These are phyloP conservation scores for Penicillium brevicompactum DNA, from an alignment of 2,329 filamentous ascomycete genomes.

Conservation along the genomic window DNA sequence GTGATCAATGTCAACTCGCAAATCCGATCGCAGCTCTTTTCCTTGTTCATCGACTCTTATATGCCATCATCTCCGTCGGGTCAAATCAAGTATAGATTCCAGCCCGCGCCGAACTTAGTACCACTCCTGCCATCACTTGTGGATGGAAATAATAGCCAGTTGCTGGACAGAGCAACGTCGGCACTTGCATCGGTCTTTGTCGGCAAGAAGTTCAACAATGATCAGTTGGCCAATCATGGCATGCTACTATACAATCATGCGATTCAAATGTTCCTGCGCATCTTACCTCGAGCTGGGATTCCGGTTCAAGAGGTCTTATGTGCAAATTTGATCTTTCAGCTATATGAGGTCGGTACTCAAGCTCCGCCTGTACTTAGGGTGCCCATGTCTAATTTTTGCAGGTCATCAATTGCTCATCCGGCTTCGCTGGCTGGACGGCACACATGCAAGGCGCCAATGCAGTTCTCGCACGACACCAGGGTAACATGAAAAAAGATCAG, in stretches of 20 bases:
- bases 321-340: constrained; percentile 18
- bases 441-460: constrained; percentile 22
- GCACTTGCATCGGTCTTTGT: constrained; percentile 21
- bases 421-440: constrained; percentile 18
- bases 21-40: constrained; percentile 19
- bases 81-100: constrained; percentile 12
- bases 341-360: constrained; percentile 14
- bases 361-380: background rate
- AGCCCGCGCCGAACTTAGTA: constrained; percentile 8
- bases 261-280: constrained; percentile 13
- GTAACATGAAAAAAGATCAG: constrained; percentile 8
- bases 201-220: constrained; percentile 15
- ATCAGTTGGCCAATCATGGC: constrained; percentile 12
- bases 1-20: constrained; percentile 19
- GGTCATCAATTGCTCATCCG: constrained; percentile 17
- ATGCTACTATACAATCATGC: constrained; percentile 15
- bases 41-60: constrained; percentile 19
- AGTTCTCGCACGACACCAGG: constrained; percentile 13
- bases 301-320: constrained; percentile 18
- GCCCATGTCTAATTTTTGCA: constrained; percentile 1
- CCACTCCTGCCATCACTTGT: constrained; percentile 12
- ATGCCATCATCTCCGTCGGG: constrained; percentile 10
- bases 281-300: constrained; percentile 9
- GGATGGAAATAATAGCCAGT: constrained; percentile 14
- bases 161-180: constrained; percentile 16